phyloP scores from a whole-genome alignment of 78 protist species.

The Planoprotostelium fungivorum region DNA sequence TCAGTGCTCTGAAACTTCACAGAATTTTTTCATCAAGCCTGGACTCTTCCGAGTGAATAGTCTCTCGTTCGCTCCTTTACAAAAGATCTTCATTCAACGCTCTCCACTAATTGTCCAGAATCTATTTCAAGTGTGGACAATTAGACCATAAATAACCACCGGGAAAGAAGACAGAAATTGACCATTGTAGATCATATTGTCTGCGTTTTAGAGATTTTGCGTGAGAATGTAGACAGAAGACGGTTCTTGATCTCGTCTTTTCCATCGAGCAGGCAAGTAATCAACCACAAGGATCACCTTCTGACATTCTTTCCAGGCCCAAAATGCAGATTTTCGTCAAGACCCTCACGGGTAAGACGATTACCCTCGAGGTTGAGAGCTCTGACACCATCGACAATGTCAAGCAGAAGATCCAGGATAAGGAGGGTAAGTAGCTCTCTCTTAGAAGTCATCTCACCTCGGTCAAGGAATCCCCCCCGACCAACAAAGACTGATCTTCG shows the following conservation, averaged over 20 bases:
- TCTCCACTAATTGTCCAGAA: too few relatives aligned
- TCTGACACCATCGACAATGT: constrained; percentile 94
- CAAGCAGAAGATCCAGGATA: constrained; percentile 83
- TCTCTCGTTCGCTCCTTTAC: too few relatives aligned
- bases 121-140: too few relatives aligned
- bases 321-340: constrained; percentile 93
- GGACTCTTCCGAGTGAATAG: too few relatives aligned
- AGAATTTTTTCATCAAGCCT: too few relatives aligned
- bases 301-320: not conserved
- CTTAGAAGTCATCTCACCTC: not conserved
- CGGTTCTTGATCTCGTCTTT: not conserved
- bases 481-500: constrained; percentile 97
- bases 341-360: constrained; percentile 97
- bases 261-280: not conserved
- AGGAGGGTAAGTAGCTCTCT: not conserved
- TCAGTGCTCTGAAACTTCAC: too few relatives aligned
- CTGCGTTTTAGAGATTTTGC: too few relatives aligned
- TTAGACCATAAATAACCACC: too few relatives aligned
- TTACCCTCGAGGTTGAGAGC: constrained; percentile 94
- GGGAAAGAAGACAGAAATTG: too few relatives aligned
- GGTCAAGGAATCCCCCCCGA: constrained; percentile 98
- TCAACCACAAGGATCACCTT: not conserved
- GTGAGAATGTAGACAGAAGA: too few relatives aligned
- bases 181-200: too few relatives aligned
- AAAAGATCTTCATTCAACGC: too few relatives aligned